Evolutionary conservation across 805 yeast genomes (phyloP).

Genomic region (Tetrapisispora namnaoensis): DNA sequence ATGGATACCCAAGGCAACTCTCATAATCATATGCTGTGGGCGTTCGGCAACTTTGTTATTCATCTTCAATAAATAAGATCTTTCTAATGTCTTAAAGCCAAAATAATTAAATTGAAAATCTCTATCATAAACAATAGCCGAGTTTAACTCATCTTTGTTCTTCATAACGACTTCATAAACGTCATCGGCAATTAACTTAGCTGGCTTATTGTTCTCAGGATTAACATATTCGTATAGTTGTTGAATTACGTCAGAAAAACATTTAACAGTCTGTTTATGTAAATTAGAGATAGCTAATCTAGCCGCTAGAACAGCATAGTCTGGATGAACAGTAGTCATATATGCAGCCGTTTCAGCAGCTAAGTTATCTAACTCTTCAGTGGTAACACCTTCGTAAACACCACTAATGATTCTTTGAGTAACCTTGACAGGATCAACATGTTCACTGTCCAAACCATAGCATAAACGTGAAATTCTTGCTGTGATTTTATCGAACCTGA

Average conservation of each 20-base stretch:
- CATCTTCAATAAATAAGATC: constrained; percentile 63
- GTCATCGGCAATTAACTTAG: constrained; percentile 48
- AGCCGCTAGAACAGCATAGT: constrained; percentile 87
- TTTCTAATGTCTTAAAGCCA: constrained; percentile 80
- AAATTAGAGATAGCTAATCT: constrained; percentile 85
- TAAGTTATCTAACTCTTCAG: constrained; percentile 63
- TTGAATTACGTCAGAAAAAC: constrained; percentile 60
- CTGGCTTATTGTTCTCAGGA: constrained; percentile 56
- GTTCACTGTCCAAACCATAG: constrained; percentile 78
- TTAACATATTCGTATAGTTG: constrained; percentile 64
- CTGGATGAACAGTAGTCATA: constrained; percentile 96
- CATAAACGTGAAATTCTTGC: constrained; percentile 87
- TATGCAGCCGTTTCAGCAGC: constrained; percentile 95
- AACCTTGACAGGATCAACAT: constrained; percentile 84
- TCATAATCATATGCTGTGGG: constrained; percentile 79
- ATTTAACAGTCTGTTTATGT: constrained; percentile 82
- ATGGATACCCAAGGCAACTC: constrained; percentile 88
- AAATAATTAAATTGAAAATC: constrained; percentile 72
- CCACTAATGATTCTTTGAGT: constrained; percentile 85
- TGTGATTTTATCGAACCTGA: constrained; percentile 89
- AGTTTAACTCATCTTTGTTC: constrained; percentile 53
- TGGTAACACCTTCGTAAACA: constrained; percentile 79
- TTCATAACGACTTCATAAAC: constrained; percentile 52
- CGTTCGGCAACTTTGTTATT: constrained; percentile 63
- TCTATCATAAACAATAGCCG: constrained; percentile 60